Percentiles rank a stretch among this genome's conserved stretches.
Conservation (phyloP, 73 alveolate species). For the Paramecium sexaurelia region DNA sequence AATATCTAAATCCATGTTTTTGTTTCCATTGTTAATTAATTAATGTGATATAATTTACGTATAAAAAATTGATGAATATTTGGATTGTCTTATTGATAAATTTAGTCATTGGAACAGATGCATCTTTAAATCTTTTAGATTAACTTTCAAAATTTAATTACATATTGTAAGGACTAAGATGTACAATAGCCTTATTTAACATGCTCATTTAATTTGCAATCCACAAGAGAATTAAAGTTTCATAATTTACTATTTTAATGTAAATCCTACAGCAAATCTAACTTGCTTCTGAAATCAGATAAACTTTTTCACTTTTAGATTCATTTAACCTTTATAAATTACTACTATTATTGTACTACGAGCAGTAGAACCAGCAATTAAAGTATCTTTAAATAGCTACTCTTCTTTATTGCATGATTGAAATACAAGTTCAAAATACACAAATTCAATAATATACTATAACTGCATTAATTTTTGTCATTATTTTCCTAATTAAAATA, state of each 20-base stretch:
- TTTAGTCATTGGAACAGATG: neutral
- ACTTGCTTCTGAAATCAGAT: neutral
- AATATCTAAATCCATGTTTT: slow-evolving; percentile 16
- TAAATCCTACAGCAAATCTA: neutral
- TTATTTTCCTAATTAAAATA: neutral
- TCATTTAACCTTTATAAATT: neutral
- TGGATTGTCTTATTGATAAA: neutral
- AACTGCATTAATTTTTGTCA: neutral
- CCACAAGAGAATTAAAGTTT: neutral
- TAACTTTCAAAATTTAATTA: neutral
- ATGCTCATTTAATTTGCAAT: neutral
- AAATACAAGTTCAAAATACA: neutral
- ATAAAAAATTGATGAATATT: neutral
- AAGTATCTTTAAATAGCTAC: neutral
- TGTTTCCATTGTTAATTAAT: slow-evolving; percentile 35
- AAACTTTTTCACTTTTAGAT: neutral
- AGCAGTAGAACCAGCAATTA: neutral
- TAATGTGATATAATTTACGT: neutral
- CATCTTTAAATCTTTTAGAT: neutral
- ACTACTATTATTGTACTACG: neutral
- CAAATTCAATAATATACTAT: neutral
- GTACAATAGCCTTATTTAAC: neutral
- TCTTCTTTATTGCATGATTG: neutral
- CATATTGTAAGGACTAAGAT: neutral
- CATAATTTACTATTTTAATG: neutral